Base-by-base conservation (phyloP, 768 basidiomycete species). In the Hebeloma cylindrosporum region DNA sequence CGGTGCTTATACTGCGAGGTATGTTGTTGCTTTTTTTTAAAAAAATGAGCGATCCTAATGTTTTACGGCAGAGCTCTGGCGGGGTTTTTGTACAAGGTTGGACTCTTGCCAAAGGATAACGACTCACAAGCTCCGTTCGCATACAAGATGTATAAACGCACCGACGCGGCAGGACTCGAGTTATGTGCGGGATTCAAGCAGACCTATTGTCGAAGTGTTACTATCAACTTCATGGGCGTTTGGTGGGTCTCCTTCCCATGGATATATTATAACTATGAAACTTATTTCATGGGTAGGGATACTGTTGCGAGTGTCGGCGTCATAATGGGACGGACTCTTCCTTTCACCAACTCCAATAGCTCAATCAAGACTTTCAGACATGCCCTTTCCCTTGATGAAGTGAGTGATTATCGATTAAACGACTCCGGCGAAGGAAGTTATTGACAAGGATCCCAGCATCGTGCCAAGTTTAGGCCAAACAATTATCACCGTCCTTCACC, bases 231-330 rank as follows among this genome's bases (percentile, higher is more conserved):
- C 42, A 62, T 93, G 35, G 89, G 89, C 1, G 81, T 88, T 35
- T 91, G 87, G 87, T 86, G 52, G 18, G 76, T 53, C 23, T 22
- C 16, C 13, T 29, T 30, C 20, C 48, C 21, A 74, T 50, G 14
- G 20, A 28, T 30, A 23, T 18, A 23, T 20, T 35, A n/a, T 27
- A 30, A 18, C 27, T 30, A 26, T 31, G 22, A 16, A 42, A 47
- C 21, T 35, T 40, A 17, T 25, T 41, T 37, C 30, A 38, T 16
- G 33, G 11, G n/a, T 20, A 80, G 87, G 88, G 88, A 92, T 47
- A 92, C 88, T 0, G 88, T 92, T 3, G 70, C 82, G 6, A 85
- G 85, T 41, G 87, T 88, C 16, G 89, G 89, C 0, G 53, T 85
- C 1, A 45, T 91, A n/a, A 65, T 71, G 65, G 67, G 73, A 2